Percentiles rank a stretch among this genome's conserved stretches.
Conservation (phyloP, 257 asterid genomes). For the Solanum acaule region DNA sequence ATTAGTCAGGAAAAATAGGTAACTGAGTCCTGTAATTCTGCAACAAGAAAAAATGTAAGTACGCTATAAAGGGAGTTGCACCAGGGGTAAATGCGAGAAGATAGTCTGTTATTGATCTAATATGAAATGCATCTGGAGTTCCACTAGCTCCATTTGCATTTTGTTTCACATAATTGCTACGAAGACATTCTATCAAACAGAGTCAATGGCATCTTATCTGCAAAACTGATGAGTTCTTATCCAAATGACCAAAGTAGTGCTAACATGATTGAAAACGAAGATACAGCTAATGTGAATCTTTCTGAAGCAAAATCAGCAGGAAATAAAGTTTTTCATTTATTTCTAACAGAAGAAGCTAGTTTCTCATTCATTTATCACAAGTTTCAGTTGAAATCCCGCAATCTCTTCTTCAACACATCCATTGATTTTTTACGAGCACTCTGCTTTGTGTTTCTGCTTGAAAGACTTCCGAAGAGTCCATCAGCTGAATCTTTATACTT, state of each 20-base stretch:
- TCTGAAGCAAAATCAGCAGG: background rate
- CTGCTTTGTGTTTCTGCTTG: constrained; percentile 61
- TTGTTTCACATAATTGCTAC: background rate
- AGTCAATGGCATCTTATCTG: background rate
- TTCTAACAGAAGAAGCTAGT: background rate
- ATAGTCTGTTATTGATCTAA: background rate
- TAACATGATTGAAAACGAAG: background rate
- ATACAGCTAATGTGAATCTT: background rate
- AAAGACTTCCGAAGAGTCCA: constrained; percentile 83
- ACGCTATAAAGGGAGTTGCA: background rate
- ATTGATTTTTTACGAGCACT: constrained; percentile 76
- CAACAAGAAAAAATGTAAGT: background rate
- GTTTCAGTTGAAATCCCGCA: constrained; percentile 73
- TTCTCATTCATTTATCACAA: background rate
- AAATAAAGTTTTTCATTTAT: background rate
- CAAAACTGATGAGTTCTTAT: background rate
- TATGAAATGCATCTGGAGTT: background rate
- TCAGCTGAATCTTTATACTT: constrained; percentile 77
- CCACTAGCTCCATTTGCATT: background rate
- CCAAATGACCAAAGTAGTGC: background rate
- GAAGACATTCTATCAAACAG: background rate
- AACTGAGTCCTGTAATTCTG: background rate
- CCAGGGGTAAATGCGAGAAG: background rate
- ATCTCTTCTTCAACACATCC: constrained; percentile 70
- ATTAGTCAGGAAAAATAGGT: background rate